Percentiles rank a stretch among this genome's conserved stretches.
These are phyloP conservation scores for Umbelopsis ramanniana DNA, from an alignment of 192 early-diverging fungal species.

Conservation along the genomic window DNA sequence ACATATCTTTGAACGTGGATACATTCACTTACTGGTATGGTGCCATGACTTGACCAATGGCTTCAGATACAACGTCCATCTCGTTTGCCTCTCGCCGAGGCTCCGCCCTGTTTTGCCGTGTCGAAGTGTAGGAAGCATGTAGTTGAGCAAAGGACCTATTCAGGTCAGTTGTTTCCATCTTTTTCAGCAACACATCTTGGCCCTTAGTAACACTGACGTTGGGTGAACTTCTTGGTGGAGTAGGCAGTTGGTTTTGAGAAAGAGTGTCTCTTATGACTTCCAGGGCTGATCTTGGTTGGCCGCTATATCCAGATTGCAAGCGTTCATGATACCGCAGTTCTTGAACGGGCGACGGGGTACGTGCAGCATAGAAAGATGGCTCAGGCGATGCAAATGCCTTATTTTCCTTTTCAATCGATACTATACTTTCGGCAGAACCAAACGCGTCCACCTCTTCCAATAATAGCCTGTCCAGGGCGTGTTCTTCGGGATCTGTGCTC, in stretches of 20 bases:
- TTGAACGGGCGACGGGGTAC: neutral
- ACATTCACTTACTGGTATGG: constrained; percentile 8
- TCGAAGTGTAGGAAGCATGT: neutral
- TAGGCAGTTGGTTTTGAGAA: constrained; percentile 2
- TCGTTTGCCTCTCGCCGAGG: neutral
- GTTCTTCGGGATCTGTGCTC: neutral
- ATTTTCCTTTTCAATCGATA: constrained; percentile 6
- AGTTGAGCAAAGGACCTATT: constrained; percentile 14
- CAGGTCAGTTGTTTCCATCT: constrained; percentile 1
- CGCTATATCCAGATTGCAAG: constrained; percentile 10
- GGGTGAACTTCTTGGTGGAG: constrained; percentile 4
- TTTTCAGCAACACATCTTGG: constrained; percentile 9
- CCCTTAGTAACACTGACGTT: constrained; percentile 1
- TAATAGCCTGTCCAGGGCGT: neutral
- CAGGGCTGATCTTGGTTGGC: constrained; percentile 3
- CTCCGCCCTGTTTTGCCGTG: neutral
- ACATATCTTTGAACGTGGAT: neutral
- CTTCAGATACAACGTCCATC: constrained; percentile 17
- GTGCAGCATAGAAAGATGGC: neutral
- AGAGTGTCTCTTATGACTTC: constrained; percentile 16
- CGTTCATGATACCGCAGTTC: neutral
- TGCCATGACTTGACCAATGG: neutral
- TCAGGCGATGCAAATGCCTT: neutral
- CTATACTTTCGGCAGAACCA: neutral
- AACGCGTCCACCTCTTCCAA: constrained; percentile 13